Conservation (phyloP, 345 rosid species). For the Hevea brasiliensis region DNA sequence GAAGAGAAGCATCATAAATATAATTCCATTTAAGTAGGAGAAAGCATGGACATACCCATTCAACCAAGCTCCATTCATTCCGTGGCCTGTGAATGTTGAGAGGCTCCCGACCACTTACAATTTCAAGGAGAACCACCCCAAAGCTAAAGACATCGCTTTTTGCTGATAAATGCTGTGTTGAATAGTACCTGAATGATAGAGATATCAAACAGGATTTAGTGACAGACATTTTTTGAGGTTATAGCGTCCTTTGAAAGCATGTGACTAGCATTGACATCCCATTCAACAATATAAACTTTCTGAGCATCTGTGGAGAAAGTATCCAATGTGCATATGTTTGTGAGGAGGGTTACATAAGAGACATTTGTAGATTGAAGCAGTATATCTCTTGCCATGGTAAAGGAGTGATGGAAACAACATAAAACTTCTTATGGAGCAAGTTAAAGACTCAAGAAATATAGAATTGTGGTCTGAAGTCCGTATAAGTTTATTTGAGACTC, state of each 20-base stretch:
- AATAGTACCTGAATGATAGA: constrained; percentile 52
- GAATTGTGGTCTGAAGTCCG: not conserved
- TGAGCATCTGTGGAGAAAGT: not conserved
- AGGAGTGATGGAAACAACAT: not conserved
- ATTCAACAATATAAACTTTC: not conserved
- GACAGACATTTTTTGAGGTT: not conserved
- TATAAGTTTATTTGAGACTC: not conserved
- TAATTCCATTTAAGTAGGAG: not conserved
- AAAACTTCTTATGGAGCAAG: not conserved
- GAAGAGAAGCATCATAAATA: not conserved
- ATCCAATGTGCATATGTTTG: not conserved
- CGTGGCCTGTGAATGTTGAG: constrained; percentile 63
- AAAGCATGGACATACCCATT: constrained; percentile 54
- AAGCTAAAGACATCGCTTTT: constrained; percentile 77
- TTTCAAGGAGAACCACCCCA: constrained; percentile 69
- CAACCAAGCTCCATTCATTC: constrained; percentile 72
- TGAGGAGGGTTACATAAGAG: not conserved
- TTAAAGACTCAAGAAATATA: not conserved
- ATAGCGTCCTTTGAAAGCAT: not conserved
- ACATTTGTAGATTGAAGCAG: not conserved
- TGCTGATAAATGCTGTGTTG: constrained; percentile 63
- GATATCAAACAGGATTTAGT: not conserved
- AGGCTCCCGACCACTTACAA: constrained; percentile 66
- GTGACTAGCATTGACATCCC: not conserved
- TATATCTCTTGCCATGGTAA: not conserved